Evolutionary conservation across 768 basidiomycete genomes (phyloP).

Genomic region (Paxillus ammoniavirescens): DNA sequence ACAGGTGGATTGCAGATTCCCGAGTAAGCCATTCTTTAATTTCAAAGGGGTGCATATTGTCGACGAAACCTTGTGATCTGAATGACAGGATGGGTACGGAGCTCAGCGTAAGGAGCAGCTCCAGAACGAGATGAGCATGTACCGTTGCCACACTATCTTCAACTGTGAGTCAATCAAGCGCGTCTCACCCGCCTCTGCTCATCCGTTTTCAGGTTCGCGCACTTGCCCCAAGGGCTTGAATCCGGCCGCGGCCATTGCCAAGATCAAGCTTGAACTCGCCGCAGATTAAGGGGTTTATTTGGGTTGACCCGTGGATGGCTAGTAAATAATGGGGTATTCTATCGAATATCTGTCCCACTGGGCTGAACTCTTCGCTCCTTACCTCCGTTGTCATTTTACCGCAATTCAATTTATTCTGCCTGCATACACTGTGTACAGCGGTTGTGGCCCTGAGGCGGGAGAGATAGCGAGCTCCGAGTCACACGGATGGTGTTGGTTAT

Average conservation of each 20-base stretch:
- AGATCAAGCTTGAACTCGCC: conserved; percentile 90
- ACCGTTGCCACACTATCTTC: conserved; percentile 98
- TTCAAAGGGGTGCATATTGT: not conserved
- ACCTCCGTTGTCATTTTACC: not conserved
- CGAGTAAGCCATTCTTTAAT: conserved; percentile 50
- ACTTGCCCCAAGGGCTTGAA: conserved; percentile 98
- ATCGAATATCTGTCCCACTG: not conserved
- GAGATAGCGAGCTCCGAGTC: too few relatives aligned
- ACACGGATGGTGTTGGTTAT: too few relatives aligned
- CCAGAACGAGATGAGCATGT: conserved; percentile 95
- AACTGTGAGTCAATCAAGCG: conserved; percentile 60
- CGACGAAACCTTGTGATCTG: not conserved
- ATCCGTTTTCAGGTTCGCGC: conserved; percentile 57
- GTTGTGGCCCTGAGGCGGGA: too few relatives aligned
- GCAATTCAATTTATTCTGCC: not conserved
- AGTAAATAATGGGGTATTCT: not conserved
- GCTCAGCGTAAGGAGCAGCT: conserved; percentile 85
- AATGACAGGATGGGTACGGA: conserved; percentile 65
- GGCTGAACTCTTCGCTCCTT: not conserved
- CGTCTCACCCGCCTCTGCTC: not conserved
- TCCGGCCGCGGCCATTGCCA: conserved; percentile 87
- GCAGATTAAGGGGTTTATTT: conserved; percentile 46
- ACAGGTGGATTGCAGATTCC: conserved; percentile 98
- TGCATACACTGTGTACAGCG: not conserved
- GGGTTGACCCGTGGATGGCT: not conserved